Base-by-base conservation (phyloP, 768 basidiomycete species). In the Pisolithus tinctorius region DNA sequence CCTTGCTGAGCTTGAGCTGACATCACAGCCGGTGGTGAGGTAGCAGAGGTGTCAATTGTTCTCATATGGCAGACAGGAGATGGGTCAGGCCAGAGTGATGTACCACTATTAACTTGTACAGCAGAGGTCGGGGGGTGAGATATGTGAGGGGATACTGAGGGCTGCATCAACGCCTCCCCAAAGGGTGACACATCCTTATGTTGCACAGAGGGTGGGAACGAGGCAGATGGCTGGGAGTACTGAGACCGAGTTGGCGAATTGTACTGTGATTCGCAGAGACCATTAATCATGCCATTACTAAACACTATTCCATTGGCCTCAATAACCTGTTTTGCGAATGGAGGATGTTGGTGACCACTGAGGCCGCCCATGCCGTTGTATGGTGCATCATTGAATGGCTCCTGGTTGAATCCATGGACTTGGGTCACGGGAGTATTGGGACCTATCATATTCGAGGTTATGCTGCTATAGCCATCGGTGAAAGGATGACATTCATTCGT, bases 291-390 rank as follows among this genome's bases (percentile, higher is more conserved):
- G 23, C 45, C 55, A 20, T 43, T 37, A 36, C 50, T 53, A 40
- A 69, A 66, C 27, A 53, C 26, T 6, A 55, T 44, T 17, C 64
- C 67, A 17, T 63, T 66, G 30, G 17, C 47, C 37, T 68, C 68
- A 8, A 56, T 41, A 31, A 58, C 48, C 20, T 55, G 66, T 47
- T 55, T 58, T n/a, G 56, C 39, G 25, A 61, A 44, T 5, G 62
- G 56, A n/a, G 61, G 57, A 17, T 60, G 58, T n/a, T 63, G 59
- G 27, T 55, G 62, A 41, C 46, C 41, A 37, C 49, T 48, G 14
- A 65, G 56, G 47, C 52, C 54, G 14, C 65, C 56, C 53, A 62
- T 59, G 36, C 51, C 50, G 20, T 46, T 48, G 46, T 67, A 66
- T n/a, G 57, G 45, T 10, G 54, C n/a, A 50, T 69, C 60, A 30